Evolutionary conservation across 2,329 filamentous ascomycete genomes (phyloP).

Genomic region (Colletotrichum liaoningense): DNA sequence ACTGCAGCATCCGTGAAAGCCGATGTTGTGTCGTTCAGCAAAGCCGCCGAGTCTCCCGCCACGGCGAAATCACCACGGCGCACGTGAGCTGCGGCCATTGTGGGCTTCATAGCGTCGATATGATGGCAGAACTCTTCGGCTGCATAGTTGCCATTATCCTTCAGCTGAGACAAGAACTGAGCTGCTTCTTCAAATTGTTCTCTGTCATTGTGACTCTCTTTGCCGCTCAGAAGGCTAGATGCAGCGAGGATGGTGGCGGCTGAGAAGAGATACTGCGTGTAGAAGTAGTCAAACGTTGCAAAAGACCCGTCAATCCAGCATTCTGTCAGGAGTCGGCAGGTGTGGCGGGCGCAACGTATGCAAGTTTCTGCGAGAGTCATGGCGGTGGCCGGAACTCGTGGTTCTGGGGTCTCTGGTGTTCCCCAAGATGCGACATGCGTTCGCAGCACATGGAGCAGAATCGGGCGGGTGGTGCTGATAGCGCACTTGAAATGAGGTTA

Average conservation of each 20-base stretch:
- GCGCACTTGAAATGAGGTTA: slow-evolving; percentile 40
- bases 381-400: slow-evolving; percentile 45
- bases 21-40: background rate
- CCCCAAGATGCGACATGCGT: slow-evolving; percentile 42
- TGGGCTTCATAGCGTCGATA: slow-evolving; percentile 48
- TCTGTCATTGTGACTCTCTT: slow-evolving; percentile 47
- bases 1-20: slow-evolving; percentile 15
- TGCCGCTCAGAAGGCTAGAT: slow-evolving; percentile 50
- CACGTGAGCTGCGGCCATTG: slow-evolving; percentile 37
- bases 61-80: slow-evolving; percentile 14
- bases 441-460: slow-evolving; percentile 47
- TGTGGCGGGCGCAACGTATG: slow-evolving; percentile 57
- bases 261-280: slow-evolving; percentile 60
- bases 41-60: background rate
- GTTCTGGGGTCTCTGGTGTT: slow-evolving; percentile 33
- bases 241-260: slow-evolving; percentile 56
- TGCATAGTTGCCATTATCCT: slow-evolving; percentile 52
- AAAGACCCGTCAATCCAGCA: slow-evolving; percentile 60
- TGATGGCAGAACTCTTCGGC: slow-evolving; percentile 56
- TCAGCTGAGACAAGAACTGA: slow-evolving; percentile 51
- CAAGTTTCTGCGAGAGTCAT: slow-evolving; percentile 56
- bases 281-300: slow-evolving; percentile 58
- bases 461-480: slow-evolving; percentile 47
- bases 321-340: slow-evolving; percentile 53
- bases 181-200: slow-evolving; percentile 53